Evolutionary conservation across 2,329 filamentous ascomycete species (phyloP).

Genomic region (Clarireedia homoeocarpa): DNA sequence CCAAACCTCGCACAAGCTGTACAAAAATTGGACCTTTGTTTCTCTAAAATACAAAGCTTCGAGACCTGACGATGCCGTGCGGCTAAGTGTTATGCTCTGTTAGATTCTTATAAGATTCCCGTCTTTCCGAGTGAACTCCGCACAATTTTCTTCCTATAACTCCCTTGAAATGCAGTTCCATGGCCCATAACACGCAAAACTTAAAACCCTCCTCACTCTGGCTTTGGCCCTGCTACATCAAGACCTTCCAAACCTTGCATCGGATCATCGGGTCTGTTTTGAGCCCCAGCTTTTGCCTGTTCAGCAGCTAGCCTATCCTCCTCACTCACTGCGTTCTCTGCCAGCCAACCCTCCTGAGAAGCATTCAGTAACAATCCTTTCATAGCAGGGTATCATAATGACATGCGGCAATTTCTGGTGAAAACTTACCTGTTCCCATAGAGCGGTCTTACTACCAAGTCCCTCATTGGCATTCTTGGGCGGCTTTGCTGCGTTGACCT

Average conservation of each 20-base stretch:
- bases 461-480: slow-evolving; percentile 85
- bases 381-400: not conserved
- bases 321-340: slow-evolving; percentile 76
- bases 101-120: not conserved
- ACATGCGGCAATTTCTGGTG: not conserved
- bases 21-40: slow-evolving; percentile 14
- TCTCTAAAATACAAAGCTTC: slow-evolving; percentile 17
- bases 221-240: slow-evolving; percentile 88
- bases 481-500: slow-evolving; percentile 84
- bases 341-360: slow-evolving; percentile 81
- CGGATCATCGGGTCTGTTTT: slow-evolving; percentile 62
- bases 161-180: slow-evolving; percentile 15
- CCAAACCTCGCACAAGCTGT: slow-evolving; percentile 6
- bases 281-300: slow-evolving; percentile 41
- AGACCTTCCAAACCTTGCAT: slow-evolving; percentile 94
- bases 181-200: not conserved
- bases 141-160: slow-evolving; percentile 14
- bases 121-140: slow-evolving; percentile 6
- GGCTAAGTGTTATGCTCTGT: not conserved
- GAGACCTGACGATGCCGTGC: not conserved
- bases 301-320: slow-evolving; percentile 62
- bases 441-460: slow-evolving; percentile 82
- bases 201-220: slow-evolving; percentile 42
- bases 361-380: slow-evolving; percentile 9
- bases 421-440: slow-evolving; percentile 83